A percentile compares a stretch with the other conserved stretches of the same genome.
These are phyloP conservation scores for Casaregolazyma lundiana DNA, from an alignment of 1,139 yeast species.

Conservation along the genomic window DNA sequence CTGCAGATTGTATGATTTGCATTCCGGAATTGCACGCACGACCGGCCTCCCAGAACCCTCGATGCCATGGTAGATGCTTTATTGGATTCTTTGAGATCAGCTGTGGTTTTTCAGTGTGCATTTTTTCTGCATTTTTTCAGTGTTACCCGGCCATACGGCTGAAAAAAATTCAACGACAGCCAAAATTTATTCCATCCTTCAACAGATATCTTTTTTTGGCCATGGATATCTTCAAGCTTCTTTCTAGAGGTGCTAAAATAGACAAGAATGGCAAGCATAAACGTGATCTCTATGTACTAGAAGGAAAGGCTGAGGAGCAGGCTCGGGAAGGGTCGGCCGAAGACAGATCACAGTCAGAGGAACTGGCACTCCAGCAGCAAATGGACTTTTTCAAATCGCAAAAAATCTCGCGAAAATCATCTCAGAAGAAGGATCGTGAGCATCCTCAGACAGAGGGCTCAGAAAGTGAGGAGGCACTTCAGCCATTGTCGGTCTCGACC, in stretches of 20 bases:
- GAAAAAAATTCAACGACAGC: no score
- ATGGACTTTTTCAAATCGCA: constrained; percentile 16
- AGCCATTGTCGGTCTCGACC: no score
- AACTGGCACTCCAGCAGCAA: constrained; percentile 7
- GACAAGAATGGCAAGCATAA: constrained; percentile 43
- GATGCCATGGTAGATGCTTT: neutral
- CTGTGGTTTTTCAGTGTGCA: neutral
- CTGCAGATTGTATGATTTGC: neutral
- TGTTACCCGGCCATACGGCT: constrained; percentile 1
- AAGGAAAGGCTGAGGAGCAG: constrained; percentile 24
- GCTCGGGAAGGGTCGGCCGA: constrained; percentile 1
- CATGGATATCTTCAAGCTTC: constrained; percentile 87
- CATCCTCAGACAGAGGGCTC: neutral
- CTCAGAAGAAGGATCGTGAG: neutral
- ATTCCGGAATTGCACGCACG: neutral
- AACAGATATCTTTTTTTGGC: no score
- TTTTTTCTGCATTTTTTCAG: neutral
- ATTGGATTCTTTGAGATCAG: neutral
- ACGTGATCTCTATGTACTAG: constrained; percentile 28
- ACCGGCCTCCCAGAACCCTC: neutral
- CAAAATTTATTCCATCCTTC: constrained; percentile 4
- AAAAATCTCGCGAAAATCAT: constrained; percentile 10
- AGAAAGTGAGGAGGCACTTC: constrained; percentile 18
- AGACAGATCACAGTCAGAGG: neutral
- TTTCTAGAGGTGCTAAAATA: constrained; percentile 79